phyloP scores from a whole-genome alignment of 306 rosid genomes.

The Senna tora region DNA sequence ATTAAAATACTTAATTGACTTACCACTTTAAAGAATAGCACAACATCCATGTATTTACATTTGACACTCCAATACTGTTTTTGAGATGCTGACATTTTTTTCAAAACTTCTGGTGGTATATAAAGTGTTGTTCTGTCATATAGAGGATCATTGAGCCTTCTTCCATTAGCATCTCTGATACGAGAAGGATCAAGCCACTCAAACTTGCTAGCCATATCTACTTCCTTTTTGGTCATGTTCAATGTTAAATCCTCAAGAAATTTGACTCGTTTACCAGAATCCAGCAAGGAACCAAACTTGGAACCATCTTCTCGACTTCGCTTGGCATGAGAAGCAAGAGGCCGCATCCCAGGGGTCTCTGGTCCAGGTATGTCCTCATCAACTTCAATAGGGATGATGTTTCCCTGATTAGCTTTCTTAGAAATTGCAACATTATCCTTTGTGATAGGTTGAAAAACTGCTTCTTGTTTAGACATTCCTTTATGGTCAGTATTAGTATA shows the following conservation, averaged over 20 bases:
- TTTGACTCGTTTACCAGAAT: constrained; percentile 67
- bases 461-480: constrained; percentile 40
- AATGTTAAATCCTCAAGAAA: constrained; percentile 54
- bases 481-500: constrained; percentile 27
- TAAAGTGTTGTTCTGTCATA: constrained; percentile 71
- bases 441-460: constrained; percentile 37
- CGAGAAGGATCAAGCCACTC: constrained; percentile 90
- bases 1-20: constrained; percentile 45
- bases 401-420: constrained; percentile 38
- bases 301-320: constrained; percentile 61
- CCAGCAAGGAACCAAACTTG: constrained; percentile 44
- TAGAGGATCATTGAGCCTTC: constrained; percentile 69
- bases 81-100: constrained; percentile 90
- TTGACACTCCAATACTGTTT: constrained; percentile 93
- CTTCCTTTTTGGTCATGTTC: constrained; percentile 51
- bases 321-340: constrained; percentile 61
- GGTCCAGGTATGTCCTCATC: constrained; percentile 59
- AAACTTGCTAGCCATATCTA: constrained; percentile 70
- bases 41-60: constrained; percentile 89
- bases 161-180: constrained; percentile 75
- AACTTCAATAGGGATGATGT: constrained; percentile 35
- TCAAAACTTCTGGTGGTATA: constrained; percentile 79
- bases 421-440: constrained; percentile 37
- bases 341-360: constrained; percentile 78
- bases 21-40: constrained; percentile 96